phyloP scores from a whole-genome alignment of 805 yeast species.

The Cyberlindnera saturnus region DNA sequence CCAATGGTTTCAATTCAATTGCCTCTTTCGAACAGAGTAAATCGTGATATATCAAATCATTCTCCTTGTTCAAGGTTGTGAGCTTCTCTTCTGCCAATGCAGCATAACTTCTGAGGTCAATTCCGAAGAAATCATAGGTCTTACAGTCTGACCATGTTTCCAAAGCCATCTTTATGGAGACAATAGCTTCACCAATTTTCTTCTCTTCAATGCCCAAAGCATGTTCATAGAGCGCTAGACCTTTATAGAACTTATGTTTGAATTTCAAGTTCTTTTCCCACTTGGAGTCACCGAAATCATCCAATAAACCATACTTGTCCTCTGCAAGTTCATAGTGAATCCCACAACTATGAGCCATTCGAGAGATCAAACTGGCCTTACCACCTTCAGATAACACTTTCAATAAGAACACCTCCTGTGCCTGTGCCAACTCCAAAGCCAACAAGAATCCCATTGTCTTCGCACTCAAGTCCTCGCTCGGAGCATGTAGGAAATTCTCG shows the following conservation, averaged over 20 bases:
- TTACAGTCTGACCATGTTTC: conserved; percentile 27
- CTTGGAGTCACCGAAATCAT: conserved; percentile 33
- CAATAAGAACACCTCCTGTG: conserved; percentile 76
- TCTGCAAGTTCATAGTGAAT: conserved; percentile 46
- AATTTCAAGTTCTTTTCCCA: conserved; percentile 50
- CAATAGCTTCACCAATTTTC: conserved; percentile 75
- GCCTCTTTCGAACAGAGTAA: conserved; percentile 55
- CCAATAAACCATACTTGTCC: conserved; percentile 30
- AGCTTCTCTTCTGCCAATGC: conserved; percentile 31
- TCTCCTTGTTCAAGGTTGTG: conserved; percentile 59
- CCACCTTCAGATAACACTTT: conserved; percentile 47
- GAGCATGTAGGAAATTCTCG: conserved; percentile 85
- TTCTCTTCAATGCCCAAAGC: conserved; percentile 48
- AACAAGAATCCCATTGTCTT: conserved; percentile 60
- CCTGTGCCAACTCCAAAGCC: conserved; percentile 73
- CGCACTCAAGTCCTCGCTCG: conserved; percentile 69
- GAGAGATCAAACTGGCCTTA: conserved; percentile 54
- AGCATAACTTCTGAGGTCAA: conserved; percentile 27
- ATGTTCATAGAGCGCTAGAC: conserved; percentile 56
- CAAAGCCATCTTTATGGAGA: conserved; percentile 48
- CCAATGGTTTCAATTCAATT: conserved; percentile 49
- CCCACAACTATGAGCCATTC: conserved; percentile 60
- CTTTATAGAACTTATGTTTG: conserved; percentile 49
- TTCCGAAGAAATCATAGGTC: conserved; percentile 28
- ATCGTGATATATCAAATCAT: conserved; percentile 86